Evolutionary conservation across 148 eudicot genomes (phyloP).

Genomic region (Silene uniflora): DNA sequence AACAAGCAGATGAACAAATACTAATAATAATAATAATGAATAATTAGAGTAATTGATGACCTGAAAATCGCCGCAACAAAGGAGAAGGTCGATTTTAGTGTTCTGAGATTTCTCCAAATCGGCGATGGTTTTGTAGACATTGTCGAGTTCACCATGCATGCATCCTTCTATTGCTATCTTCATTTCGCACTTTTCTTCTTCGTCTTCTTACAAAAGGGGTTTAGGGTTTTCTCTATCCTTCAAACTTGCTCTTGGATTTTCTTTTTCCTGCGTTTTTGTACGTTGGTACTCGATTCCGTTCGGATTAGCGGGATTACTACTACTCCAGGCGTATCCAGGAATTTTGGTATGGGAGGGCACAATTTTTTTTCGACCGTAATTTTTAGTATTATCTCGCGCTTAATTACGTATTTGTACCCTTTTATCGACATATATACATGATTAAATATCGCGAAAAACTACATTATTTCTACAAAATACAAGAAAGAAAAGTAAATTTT

Average conservation of each 20-base stretch:
- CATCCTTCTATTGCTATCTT: constrained; percentile 97
- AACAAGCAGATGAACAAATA: not conserved
- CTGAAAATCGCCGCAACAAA: constrained; percentile 99
- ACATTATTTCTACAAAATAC: too few relatives aligned
- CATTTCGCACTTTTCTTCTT: constrained; percentile 32
- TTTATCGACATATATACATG: too few relatives aligned
- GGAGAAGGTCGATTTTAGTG: constrained; percentile 80
- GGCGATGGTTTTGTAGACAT: constrained; percentile 71
- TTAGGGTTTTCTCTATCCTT: constrained; percentile 13
- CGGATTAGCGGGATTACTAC: too few relatives aligned
- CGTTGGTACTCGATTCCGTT: too few relatives aligned
- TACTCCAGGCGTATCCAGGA: too few relatives aligned
- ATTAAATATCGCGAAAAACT: too few relatives aligned
- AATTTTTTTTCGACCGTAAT: too few relatives aligned
- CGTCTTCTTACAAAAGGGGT: not conserved
- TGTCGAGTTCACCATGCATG: constrained; percentile 97
- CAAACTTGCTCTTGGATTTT: not conserved
- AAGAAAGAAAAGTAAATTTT: too few relatives aligned
- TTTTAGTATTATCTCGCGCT: too few relatives aligned
- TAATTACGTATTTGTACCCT: too few relatives aligned
- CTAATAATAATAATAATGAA: not conserved
- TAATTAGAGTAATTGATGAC: constrained; percentile 20
- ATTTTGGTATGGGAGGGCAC: too few relatives aligned
- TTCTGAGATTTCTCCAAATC: constrained; percentile 71
- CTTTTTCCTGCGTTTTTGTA: not conserved